Evolutionary conservation across 805 yeast genomes (phyloP).

Genomic region (Spathaspora girioi): DNA sequence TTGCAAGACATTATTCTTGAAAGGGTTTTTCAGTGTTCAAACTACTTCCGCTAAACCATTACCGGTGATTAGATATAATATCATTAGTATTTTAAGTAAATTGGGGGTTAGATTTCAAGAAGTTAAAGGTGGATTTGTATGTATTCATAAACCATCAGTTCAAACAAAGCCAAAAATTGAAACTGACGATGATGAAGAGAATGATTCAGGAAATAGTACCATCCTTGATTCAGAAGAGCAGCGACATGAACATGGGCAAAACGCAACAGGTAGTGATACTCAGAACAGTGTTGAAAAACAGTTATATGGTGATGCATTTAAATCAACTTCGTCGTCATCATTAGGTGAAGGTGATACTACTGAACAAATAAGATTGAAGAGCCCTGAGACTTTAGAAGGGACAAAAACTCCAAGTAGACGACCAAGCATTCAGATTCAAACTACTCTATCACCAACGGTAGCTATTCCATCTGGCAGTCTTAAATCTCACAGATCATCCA

Average conservation of each 20-base stretch:
- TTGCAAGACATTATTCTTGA: conserved; percentile 84
- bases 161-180: conserved; percentile 2
- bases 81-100: conserved; percentile 70
- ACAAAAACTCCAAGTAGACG: conserved; percentile 30
- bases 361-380: conserved; percentile 12
- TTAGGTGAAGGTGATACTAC: too few species aligned
- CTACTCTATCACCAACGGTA: conserved; percentile 24
- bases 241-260: too few species aligned
- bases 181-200: background rate
- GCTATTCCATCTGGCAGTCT: conserved; percentile 6
- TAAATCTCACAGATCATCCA: conserved; percentile 36
- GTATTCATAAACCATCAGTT: conserved; percentile 63
- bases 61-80: conserved; percentile 81
- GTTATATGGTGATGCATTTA: conserved; percentile 39
- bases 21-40: conserved; percentile 92
- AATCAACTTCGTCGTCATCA: conserved; percentile 28
- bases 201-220: conserved; percentile 2
- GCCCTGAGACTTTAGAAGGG: conserved; percentile 20
- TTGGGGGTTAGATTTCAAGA: conserved; percentile 81
- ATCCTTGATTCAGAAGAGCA: conserved; percentile 8
- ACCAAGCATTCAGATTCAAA: conserved; percentile 33
- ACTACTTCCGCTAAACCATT: conserved; percentile 91
- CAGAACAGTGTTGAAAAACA: conserved; percentile 27
- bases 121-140: conserved; percentile 90
- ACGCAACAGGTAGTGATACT: conserved; percentile 13